phyloP scores from a whole-genome alignment of 306 rosid genomes.

The Comarum palustre region DNA sequence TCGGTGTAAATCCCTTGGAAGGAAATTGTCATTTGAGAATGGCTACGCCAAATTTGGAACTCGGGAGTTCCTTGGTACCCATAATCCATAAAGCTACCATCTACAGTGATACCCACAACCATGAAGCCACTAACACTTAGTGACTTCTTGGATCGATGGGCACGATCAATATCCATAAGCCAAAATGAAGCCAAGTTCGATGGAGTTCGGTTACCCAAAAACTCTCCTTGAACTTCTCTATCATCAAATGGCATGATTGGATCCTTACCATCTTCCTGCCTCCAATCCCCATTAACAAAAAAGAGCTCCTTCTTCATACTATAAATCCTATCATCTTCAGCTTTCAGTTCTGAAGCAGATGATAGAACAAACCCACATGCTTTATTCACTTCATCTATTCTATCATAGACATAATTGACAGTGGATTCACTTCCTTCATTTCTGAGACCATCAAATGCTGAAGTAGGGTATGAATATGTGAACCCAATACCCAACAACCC shows the following conservation, averaged over 20 bases:
- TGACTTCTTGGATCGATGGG: constrained; percentile 52
- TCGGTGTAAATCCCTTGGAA: constrained; percentile 87
- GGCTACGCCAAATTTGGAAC: constrained; percentile 60
- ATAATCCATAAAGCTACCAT: constrained; percentile 36
- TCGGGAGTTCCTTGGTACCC: constrained; percentile 37
- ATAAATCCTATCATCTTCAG: constrained; percentile 33
- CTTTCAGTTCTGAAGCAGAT: constrained; percentile 62
- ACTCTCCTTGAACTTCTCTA: constrained; percentile 4
- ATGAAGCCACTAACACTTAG: constrained; percentile 53
- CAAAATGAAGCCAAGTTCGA: constrained; percentile 62
- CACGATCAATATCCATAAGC: constrained; percentile 63
- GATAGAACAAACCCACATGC: constrained; percentile 61
- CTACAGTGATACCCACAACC: constrained; percentile 56
- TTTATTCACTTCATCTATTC: constrained; percentile 62
- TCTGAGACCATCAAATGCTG: constrained; percentile 34
- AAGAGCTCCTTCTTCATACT: constrained; percentile 54
- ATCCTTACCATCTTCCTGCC: constrained; percentile 51
- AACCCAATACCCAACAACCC: constrained; percentile 43
- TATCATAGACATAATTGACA: constrained; percentile 48
- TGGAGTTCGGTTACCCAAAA: constrained; percentile 28
- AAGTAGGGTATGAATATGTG: constrained; percentile 27
- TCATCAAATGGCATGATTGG: constrained; percentile 76
- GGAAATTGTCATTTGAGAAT: constrained; percentile 52
- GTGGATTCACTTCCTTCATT: constrained; percentile 30
- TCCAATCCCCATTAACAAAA: constrained; percentile 84